A percentile compares a stretch with the other conserved stretches of the same genome.
Conservation (phyloP, 345 rosid genomes). For the Populus tremula region DNA sequence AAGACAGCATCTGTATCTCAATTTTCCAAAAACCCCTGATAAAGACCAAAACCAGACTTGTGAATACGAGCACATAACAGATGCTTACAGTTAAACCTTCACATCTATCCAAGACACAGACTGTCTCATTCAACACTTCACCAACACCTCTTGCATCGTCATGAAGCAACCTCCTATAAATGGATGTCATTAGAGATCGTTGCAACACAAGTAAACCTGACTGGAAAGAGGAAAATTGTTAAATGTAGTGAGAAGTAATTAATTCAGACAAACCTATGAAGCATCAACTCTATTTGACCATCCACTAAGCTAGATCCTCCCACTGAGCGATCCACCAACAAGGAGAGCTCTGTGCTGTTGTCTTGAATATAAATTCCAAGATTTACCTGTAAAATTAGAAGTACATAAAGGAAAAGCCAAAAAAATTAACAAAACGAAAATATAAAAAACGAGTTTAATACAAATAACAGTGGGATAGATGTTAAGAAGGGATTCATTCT, state of each 20-base stretch:
- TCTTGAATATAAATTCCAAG: conserved; percentile 84
- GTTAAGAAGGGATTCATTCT: not conserved
- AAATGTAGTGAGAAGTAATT: not conserved
- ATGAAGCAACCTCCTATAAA: conserved; percentile 68
- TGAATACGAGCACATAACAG: conserved; percentile 16
- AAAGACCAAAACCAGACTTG: not conserved
- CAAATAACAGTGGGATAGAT: not conserved
- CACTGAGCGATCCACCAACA: conserved; percentile 84
- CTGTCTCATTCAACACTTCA: conserved; percentile 85
- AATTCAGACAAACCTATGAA: conserved; percentile 61
- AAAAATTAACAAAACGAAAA: not conserved
- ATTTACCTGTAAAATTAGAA: conserved; percentile 50
- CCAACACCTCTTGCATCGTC: conserved; percentile 91
- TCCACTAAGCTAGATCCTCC: conserved; percentile 83
- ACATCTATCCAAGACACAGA: conserved; percentile 61
- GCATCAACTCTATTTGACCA: conserved; percentile 92
- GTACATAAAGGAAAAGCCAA: conserved; percentile 1
- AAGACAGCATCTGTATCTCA: not conserved
- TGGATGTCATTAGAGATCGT: not conserved
- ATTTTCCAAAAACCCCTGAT: not conserved
- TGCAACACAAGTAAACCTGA: conserved; percentile 4
- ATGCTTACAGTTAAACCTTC: conserved; percentile 84
- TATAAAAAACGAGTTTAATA: not conserved
- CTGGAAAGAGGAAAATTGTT: conserved; percentile 1
- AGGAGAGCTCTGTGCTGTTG: conserved; percentile 61